Conservation (phyloP, 768 basidiomycete species). For the Podaxis mareebaensis region DNA sequence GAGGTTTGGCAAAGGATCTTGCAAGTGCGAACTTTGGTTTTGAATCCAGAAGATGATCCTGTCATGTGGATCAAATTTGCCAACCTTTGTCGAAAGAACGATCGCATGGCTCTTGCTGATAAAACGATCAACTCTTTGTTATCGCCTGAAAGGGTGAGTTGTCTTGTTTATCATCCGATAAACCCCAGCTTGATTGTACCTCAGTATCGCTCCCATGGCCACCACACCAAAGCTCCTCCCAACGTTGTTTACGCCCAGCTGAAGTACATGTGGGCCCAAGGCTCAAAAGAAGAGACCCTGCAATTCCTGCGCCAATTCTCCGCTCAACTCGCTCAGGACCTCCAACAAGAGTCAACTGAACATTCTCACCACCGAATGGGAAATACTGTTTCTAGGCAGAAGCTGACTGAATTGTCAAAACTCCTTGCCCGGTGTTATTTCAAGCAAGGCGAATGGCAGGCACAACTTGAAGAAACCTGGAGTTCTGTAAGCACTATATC, state of each 20-base stretch:
- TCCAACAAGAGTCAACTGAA: slow-evolving; percentile 60
- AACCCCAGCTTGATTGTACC: slow-evolving; percentile 23
- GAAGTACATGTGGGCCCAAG: slow-evolving; percentile 94
- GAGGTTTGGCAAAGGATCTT: slow-evolving; percentile 99
- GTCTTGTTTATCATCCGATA: not conserved
- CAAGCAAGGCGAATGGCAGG: slow-evolving; percentile 96
- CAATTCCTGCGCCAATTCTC: slow-evolving; percentile 83
- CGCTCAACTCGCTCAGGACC: slow-evolving; percentile 68
- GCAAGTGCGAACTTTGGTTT: slow-evolving; percentile 91
- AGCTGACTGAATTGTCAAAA: slow-evolving; percentile 67
- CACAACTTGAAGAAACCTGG: slow-evolving; percentile 79
- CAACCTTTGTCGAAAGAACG: slow-evolving; percentile 93
- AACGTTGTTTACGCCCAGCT: slow-evolving; percentile 95
- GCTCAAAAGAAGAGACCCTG: slow-evolving; percentile 76
- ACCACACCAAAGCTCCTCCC: slow-evolving; percentile 79
- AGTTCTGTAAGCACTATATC: slow-evolving; percentile 53
- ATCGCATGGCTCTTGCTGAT: slow-evolving; percentile 92
- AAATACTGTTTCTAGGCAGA: slow-evolving; percentile 54
- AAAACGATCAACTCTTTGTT: slow-evolving; percentile 95
- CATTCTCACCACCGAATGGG: slow-evolving; percentile 41
- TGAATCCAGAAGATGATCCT: slow-evolving; percentile 91
- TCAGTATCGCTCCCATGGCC: slow-evolving; percentile 51
- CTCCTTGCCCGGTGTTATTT: slow-evolving; percentile 96
- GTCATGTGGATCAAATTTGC: slow-evolving; percentile 99
- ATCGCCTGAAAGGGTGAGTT: slow-evolving; percentile 64